Evolutionary conservation across 2,329 filamentous ascomycete genomes (phyloP), one percentile per base, ranked within the genome.

Genomic region (Volutella citrinella): DNA sequence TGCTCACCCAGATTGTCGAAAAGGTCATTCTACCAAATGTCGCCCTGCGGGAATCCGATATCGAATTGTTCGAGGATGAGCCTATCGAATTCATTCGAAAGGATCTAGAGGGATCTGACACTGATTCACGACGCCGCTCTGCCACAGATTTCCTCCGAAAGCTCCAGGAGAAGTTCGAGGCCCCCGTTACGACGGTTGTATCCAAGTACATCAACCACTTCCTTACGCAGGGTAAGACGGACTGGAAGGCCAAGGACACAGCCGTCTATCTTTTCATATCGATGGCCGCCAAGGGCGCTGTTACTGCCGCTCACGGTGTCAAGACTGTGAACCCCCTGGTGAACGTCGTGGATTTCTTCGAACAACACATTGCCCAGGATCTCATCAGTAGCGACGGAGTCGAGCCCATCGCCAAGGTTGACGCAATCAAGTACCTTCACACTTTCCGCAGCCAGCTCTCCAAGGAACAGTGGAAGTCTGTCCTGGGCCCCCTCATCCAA

Each of bases 161-260:
- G 55, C 74, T 98, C 28, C 84, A 95, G 56, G 85, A 91, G 52
- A 88, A 86, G 48, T 97, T 95, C 51, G 89, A 96, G 60, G 69
- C 72, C 35, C 71, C 86, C 3, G 91, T 97, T 27, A 97, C 91
- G 1, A 76, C 73, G 32, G 86, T 95, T n/a, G 90, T 95, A 15
- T 83, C 82, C 43, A 82, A 78, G 49, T 96, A 97, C 66, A 87
- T 94, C 52, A 78, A 84, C 42, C 85, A 90, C 60, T 95, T 94
- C 58, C 74, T 98, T 18, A 74, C 84, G 34, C 89, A 89, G 54
- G 76, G 80, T 35, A 85, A 85, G 61, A 72, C 74, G 13, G 89
- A 95, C 60, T 98, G 93, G 93, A 95, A 94, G 63, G 82, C 89
- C 30, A 98, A 98, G 68, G 93, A 98, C 56, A 97, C 91, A 1